Base-by-base conservation (phyloP, 371 early-diverging fungal species). In the Catenaria anguillulae region DNA sequence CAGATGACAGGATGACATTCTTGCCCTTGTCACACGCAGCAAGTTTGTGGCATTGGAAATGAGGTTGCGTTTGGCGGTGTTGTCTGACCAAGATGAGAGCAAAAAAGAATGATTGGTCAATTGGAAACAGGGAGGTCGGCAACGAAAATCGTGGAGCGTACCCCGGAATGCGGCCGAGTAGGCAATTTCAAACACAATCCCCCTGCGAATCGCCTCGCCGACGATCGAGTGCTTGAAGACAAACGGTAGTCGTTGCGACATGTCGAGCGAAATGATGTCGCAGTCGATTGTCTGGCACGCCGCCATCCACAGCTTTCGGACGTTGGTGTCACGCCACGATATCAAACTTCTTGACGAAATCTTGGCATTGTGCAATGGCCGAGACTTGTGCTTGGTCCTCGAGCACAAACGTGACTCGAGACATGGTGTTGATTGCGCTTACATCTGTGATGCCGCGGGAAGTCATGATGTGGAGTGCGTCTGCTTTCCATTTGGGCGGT, bases 191-290 rank as follows among this genome's bases (percentile, higher is more conserved):
- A 97, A 90, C 63, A 77, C 77, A 10, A 91, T 74, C 13, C 93
- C 95, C 34, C 87, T 79, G 26, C 78, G 77, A 3, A 90, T 72
- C 19, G 90, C 92, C 62, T 72, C 66, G 42, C 83, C 81, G 26
- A 89, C 72, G 0, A 80, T 78, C 35, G 85, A 68, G 68, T 81
- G 72, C 72, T 85, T 81, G 62, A 90, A 61, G 73, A 81, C 72
- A 73, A 82, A 83, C 24, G 87, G 83, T 66, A 93, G 66, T 60
- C 88, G 71, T 66, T 80, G 61, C 0, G 80, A 76, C 69, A 90
- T 71, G 70, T 93, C 93, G 29, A 96, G 68, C 17, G 91, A 83
- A 35, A 97, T 91, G 55, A 97, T 74, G 68, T 97, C 97, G 23
- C 89, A 75, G 26, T 90, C 90, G 52, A 83, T 76, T 24, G 79